A percentile compares a stretch with the other conserved stretches of the same genome.
These are phyloP conservation scores for Coemansia sp. DNA, from an alignment of 192 early-diverging fungal species.

Conservation along the genomic window DNA sequence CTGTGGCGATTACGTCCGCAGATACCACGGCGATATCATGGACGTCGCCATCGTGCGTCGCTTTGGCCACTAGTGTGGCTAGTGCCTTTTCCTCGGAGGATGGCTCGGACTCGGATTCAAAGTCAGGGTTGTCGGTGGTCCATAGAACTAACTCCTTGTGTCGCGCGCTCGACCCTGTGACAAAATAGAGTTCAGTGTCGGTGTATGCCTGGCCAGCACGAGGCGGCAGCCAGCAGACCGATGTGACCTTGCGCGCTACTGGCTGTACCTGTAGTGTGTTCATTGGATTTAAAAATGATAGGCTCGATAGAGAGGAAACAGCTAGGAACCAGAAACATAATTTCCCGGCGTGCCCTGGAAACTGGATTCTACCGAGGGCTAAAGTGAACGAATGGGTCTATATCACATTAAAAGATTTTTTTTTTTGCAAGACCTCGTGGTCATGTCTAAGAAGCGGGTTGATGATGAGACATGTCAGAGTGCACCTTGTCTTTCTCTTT, in stretches of 20 bases:
- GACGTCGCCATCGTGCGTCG: slow-evolving; percentile 41
- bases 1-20: slow-evolving; percentile 30
- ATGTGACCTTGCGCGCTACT: slow-evolving; percentile 42
- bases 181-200: slow-evolving; percentile 43
- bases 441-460: background rate
- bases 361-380: background rate
- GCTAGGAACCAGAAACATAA: background rate
- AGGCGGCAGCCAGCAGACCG: slow-evolving; percentile 45
- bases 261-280: slow-evolving; percentile 42
- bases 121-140: slow-evolving; percentile 51
- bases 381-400: background rate
- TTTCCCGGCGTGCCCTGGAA: background rate
- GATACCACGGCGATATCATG: slow-evolving; percentile 21
- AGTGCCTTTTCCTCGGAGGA: background rate
- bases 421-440: background rate
- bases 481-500: background rate
- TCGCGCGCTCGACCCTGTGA: slow-evolving; percentile 41
- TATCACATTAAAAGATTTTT: background rate
- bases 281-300: slow-evolving; percentile 16
- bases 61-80: slow-evolving; percentile 27
- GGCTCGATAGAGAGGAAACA: background rate
- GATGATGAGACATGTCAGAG: too few relatives aligned
- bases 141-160: slow-evolving; percentile 54
- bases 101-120: slow-evolving; percentile 7
- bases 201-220: slow-evolving; percentile 48